Evolutionary conservation across 148 eudicot species (phyloP).

Genomic region (Vaccinium myrtillus): DNA sequence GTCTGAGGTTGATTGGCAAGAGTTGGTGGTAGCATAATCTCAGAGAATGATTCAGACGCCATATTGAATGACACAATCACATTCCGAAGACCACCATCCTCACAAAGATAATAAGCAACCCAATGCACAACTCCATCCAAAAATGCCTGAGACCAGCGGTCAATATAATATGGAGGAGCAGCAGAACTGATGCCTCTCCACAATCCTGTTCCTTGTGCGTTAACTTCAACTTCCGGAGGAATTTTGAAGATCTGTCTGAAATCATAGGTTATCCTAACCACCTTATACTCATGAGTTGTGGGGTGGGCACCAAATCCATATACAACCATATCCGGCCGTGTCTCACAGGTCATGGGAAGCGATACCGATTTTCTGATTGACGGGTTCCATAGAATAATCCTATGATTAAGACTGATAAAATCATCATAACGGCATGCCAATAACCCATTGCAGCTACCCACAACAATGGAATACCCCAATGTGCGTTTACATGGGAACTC

Average conservation of each 20-base stretch:
- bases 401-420: not conserved
- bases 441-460: constrained; percentile 34
- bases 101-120: constrained; percentile 10
- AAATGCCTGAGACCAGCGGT: constrained; percentile 25
- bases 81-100: not conserved
- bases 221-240: not conserved
- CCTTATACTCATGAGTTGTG: not conserved
- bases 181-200: constrained; percentile 18
- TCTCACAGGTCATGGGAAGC: not conserved
- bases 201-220: not conserved
- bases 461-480: constrained; percentile 29
- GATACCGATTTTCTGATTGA: constrained; percentile 14
- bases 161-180: not conserved
- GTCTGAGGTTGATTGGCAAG: not conserved
- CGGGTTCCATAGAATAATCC: constrained; percentile 30
- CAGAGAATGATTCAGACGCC: constrained; percentile 19
- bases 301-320: constrained; percentile 27
- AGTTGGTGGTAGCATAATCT: constrained; percentile 5
- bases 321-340: constrained; percentile 15
- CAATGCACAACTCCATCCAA: constrained; percentile 32
- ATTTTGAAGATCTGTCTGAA: not conserved
- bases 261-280: not conserved
- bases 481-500: constrained; percentile 24
- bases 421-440: constrained; percentile 31
- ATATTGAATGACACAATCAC: constrained; percentile 23